Conservation (phyloP, 371 early-diverging fungal species). For the Smittium culicis region DNA sequence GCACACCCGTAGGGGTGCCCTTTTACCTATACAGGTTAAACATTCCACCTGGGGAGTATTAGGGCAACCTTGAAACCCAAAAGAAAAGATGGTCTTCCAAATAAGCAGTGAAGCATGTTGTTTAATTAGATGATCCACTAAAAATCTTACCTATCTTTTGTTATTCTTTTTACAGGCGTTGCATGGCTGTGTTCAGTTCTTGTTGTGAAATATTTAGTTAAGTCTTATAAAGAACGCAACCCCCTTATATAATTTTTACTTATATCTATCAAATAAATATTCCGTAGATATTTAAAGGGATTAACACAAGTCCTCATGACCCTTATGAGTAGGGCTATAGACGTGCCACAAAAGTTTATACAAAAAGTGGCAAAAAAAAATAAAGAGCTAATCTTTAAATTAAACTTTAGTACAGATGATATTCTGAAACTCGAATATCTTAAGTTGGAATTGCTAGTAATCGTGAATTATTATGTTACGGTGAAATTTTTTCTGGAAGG, state of each 20-base stretch:
- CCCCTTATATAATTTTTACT: conserved; percentile 31
- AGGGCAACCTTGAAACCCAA: conserved; percentile 40
- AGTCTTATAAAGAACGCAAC: conserved; percentile 37
- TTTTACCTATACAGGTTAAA: conserved; percentile 26
- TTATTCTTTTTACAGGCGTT: conserved; percentile 30
- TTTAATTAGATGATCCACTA: conserved; percentile 36
- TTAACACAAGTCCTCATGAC: conserved; percentile 36
- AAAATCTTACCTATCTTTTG: conserved; percentile 34
- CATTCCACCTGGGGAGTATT: conserved; percentile 41
- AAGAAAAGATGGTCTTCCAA: conserved; percentile 40
- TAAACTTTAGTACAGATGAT: conserved; percentile 34
- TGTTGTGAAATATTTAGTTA: conserved; percentile 36
- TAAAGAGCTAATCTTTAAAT: conserved; percentile 31
- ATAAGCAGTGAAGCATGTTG: conserved; percentile 38
- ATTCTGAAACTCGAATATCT: conserved; percentile 37
- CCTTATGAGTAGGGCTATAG: conserved; percentile 39
- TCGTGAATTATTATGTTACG: conserved; percentile 37
- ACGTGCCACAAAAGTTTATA: conserved; percentile 39
- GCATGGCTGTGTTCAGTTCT: conserved; percentile 43
- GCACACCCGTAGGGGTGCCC: neutral
- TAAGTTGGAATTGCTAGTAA: conserved; percentile 46
- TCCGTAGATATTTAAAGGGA: conserved; percentile 21
- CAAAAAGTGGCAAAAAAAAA: conserved; percentile 31
- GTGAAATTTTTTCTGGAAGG: conserved; percentile 35
- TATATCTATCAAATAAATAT: conserved; percentile 16